Base-by-base conservation (phyloP, 1,139 yeast species). In the Taphrina populina region DNA sequence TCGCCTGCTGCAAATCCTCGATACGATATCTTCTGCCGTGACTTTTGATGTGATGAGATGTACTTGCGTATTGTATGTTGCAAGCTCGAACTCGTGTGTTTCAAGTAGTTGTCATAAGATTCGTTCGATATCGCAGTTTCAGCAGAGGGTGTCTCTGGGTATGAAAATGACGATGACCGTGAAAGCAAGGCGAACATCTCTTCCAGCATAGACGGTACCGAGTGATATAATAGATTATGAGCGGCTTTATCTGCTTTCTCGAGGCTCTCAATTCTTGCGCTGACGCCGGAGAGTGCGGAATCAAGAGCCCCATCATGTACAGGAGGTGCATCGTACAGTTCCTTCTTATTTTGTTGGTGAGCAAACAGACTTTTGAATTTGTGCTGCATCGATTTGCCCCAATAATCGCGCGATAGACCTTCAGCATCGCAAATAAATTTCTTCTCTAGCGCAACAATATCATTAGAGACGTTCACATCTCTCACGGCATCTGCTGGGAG, bases 1-100 rank as follows among this genome's bases (percentile, higher is more conserved):
- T 80, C 84, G 10, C 76, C 76, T 8, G 64, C 64, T 51, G 70
- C 71, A 64, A 80, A 80, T 56, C 73, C 71, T 57, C 71, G 73
- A 66, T 80, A 71, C 1, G 81, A 70, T 3, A 80, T 72, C 63
- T 76, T 76, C 20, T 49, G 54, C n/a, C 54, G 46, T n/a, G 54
- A 49, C 36, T 49, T 40, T 20, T 33, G 27, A 20, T 49, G 54
- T 11, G 54, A 49, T 4, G 54, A 30, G 24, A 49, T 49, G 46
- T 49, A 49, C 20, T 49, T 49, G 39, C 54, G 37, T 11, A 49
- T 23, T 6, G 54, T 39, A 17, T 49, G 54, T 1, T n/a, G 10
- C 26, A 49, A 33, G 10, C 33, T 39, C 26, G 37, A 15, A 17
- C 33, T 40, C 26, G 44, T 37, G 24, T 13, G 15, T n/a, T 29